Evolutionary conservation across 2,329 filamentous ascomycete species (phyloP).

Genomic region (Trichophyton rubrum): DNA sequence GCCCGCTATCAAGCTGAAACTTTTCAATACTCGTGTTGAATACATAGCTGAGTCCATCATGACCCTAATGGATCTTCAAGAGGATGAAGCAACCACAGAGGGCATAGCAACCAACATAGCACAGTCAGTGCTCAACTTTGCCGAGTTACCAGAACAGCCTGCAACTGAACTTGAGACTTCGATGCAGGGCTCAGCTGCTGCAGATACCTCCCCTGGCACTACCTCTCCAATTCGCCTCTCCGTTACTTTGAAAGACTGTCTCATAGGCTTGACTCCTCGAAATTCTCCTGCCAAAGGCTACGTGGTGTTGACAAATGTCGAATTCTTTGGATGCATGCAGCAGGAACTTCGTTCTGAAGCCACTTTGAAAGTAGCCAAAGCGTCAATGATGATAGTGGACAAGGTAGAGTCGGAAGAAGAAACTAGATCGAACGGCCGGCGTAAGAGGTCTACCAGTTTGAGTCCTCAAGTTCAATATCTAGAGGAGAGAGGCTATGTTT

Average conservation of each 20-base stretch:
- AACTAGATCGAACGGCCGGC: conserved; percentile 23
- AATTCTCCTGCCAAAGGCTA: conserved; percentile 62
- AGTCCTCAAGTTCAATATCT: conserved; percentile 39
- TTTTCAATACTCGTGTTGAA: conserved; percentile 74
- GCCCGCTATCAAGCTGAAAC: conserved; percentile 73
- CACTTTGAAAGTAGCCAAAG: conserved; percentile 60
- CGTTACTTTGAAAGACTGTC: conserved; percentile 65
- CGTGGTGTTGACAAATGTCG: conserved; percentile 66
- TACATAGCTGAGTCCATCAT: conserved; percentile 77
- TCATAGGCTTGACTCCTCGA: conserved; percentile 73
- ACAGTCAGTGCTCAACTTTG: conserved; percentile 65
- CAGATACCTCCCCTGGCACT: conserved; percentile 12
- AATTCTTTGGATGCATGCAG: conserved; percentile 55
- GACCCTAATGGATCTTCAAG: conserved; percentile 59
- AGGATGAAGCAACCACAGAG: conserved; percentile 55
- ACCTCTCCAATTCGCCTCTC: conserved; percentile 41
- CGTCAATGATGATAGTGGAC: conserved; percentile 72
- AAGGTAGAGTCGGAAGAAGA: conserved; percentile 44
- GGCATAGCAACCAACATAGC: conserved; percentile 65
- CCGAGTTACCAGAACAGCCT: conserved; percentile 39
- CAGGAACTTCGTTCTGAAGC: conserved; percentile 52
- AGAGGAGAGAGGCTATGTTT: conserved; percentile 61
- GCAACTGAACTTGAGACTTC: conserved; percentile 11
- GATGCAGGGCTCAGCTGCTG: conserved; percentile 3
- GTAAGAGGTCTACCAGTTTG: conserved; percentile 18